phyloP scores from a whole-genome alignment of 1,284 basidiomycete species.

The Thecaphora thlaspeos region DNA sequence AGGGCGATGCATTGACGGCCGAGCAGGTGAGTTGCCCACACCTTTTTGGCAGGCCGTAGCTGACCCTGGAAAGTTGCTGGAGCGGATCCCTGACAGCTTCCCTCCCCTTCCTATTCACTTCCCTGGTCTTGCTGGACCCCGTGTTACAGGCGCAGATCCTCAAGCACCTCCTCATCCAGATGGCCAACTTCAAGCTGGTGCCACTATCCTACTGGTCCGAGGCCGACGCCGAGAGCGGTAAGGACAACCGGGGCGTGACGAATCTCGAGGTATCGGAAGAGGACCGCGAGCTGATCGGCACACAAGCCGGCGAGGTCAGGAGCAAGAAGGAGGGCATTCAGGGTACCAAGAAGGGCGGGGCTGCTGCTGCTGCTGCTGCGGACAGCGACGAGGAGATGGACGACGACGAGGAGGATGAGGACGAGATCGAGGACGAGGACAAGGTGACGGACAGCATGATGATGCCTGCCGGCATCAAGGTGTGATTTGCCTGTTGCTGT shows the following conservation, averaged over 20 bases:
- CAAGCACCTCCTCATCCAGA: constrained; percentile 53
- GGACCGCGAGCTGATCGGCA: constrained; percentile 36
- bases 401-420: constrained; percentile 33
- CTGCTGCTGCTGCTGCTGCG: constrained; percentile 8
- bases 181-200: constrained; percentile 52
- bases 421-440: constrained; percentile 29
- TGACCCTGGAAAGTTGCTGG: too few relatives aligned
- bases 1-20: constrained; percentile 74
- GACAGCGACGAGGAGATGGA: constrained; percentile 21
- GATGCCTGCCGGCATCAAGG: constrained; percentile 40
- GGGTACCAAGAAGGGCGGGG: constrained; percentile 9
- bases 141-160: constrained; percentile 52
- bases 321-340: constrained; percentile 20
- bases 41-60: too few relatives aligned
- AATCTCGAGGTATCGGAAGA: constrained; percentile 32
- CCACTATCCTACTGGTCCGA: constrained; percentile 55
- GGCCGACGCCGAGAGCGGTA: constrained; percentile 32
- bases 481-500: background rate
- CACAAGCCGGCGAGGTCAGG: constrained; percentile 24
- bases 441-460: constrained; percentile 43
- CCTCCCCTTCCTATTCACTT: too few relatives aligned
- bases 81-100: too few relatives aligned
- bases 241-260: constrained; percentile 33
- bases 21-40: constrained; percentile 61
- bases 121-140: constrained; percentile 1